Base-by-base conservation (phyloP, 352 stramenopile species). In the Pythium pyrilobum region DNA sequence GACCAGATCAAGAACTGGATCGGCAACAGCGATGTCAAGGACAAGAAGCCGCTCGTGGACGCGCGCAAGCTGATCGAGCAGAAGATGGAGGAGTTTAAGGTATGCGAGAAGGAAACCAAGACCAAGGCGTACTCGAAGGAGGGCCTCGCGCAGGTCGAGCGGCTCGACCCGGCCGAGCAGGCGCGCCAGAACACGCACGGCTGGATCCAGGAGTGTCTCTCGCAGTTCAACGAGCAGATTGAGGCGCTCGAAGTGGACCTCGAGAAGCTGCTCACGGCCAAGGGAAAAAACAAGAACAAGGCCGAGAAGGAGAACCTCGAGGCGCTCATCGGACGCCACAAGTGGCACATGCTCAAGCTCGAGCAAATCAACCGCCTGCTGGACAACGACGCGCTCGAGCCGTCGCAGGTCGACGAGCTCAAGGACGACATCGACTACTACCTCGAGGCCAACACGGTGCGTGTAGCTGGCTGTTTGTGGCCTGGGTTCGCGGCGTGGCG, bases 1-100 rank as follows among this genome's bases (percentile, higher is more conserved):
- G 97, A 99, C 76, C 96, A 99, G 76, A 98, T 99, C 70, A 99
- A 99, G 76, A 98, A 89, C 55, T 99, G 97, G 97, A 97, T 99
- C 57, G 75, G 85, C 51, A 98, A 94, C 52, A 95, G 85, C 40
- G 97, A 99, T 56, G 96, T 99, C 50, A 99, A 99, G 71, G 96
- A 99, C 75, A 99, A 99, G 69, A 74, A 77, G 25, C 77, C 82
- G 44, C 64, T 96, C 11, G 72, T 84, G 33, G 81, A 96, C n/a
- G 67, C 88, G 23, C 81, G 84, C 2, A 92, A 93, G 37, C 74
- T 98, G 18, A 99, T 99, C 52, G 97, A 99, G 72, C 95, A 94
- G 34, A 98, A 99, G 73, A 99, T 99, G 97, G 97, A 99, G 78
- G 87, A 98, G 71, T 99, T 99, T 70, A 99, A 99, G 65, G 87